These are phyloP conservation scores for Aciculosporium take DNA, from an alignment of 2,329 filamentous ascomycete species.

Conservation along the genomic window DNA sequence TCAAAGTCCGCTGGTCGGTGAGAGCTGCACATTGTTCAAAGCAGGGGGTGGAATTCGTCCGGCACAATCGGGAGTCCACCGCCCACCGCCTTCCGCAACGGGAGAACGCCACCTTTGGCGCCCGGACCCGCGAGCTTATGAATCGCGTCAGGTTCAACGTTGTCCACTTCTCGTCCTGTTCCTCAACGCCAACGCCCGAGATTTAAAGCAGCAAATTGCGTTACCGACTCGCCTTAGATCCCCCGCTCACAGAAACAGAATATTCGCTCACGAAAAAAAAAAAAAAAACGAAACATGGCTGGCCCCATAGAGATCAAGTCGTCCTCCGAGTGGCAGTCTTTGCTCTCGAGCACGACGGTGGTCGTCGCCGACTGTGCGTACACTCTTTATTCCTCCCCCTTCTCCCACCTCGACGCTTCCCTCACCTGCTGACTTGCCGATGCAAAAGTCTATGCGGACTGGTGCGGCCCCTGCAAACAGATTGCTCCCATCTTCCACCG, in stretches of 20 bases:
- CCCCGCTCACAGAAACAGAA: no score
- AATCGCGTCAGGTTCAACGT: neutral
- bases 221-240: conserved; percentile 3
- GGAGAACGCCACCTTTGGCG: conserved; percentile 1
- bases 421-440: no score
- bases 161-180: neutral
- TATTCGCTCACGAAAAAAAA: no score
- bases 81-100: conserved; percentile 10
- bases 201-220: neutral
- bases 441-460: conserved; percentile 38
- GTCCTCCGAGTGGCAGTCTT: conserved; percentile 53
- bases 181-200: neutral
- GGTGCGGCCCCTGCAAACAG: conserved; percentile 35
- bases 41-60: conserved; percentile 6
- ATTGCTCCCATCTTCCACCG: conserved; percentile 39
- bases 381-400: neutral
- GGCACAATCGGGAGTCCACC: conserved; percentile 14
- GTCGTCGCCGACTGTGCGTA: conserved; percentile 79
- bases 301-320: conserved; percentile 46
- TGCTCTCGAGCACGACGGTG: conserved; percentile 59
- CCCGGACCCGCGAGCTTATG: neutral
- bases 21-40: conserved; percentile 9
- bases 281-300: conserved; percentile 23
- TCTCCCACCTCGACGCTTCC: conserved; percentile 29
- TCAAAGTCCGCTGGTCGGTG: neutral